Percentiles rank a stretch among this genome's conserved stretches.
phyloP scores from a whole-genome alignment of 2,329 filamentous ascomycete species.

The Cercospora zeae-maydis region DNA sequence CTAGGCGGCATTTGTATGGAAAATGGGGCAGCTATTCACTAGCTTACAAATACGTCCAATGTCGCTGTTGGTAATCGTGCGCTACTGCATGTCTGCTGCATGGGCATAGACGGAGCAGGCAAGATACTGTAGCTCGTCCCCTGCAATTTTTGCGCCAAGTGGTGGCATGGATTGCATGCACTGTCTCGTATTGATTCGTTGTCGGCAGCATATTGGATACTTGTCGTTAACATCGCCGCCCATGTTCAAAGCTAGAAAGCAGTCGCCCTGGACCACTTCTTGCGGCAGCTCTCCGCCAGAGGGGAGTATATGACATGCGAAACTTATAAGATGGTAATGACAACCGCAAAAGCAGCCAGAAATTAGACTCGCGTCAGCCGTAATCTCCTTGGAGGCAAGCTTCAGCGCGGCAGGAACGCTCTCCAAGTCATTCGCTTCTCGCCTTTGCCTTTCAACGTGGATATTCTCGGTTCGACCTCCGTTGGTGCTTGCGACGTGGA shows the following conservation, averaged over 20 bases:
- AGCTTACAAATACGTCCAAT: background rate
- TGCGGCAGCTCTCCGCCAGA: background rate
- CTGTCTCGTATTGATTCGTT: background rate
- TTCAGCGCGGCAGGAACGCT: background rate
- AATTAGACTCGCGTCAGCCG: background rate
- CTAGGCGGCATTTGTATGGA: background rate
- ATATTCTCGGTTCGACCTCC: background rate
- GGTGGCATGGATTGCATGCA: background rate
- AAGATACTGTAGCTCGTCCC: background rate
- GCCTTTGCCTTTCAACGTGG: background rate
- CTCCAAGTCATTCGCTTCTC: background rate
- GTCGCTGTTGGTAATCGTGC: background rate
- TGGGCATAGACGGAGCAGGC: slow-evolving; percentile 1
- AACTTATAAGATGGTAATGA: background rate
- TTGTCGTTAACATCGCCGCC: background rate
- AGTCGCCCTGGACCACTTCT: background rate
- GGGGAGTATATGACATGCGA: background rate
- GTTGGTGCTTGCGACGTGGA: background rate
- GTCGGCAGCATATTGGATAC: background rate
- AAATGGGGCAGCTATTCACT: background rate
- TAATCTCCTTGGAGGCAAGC: background rate
- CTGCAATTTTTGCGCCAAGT: background rate
- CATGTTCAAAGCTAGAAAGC: background rate
- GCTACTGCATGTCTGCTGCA: slow-evolving; percentile 10
- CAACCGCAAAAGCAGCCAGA: background rate